Conservation (phyloP, 2,329 filamentous ascomycete species). For the Nigrospora osmanthi region DNA sequence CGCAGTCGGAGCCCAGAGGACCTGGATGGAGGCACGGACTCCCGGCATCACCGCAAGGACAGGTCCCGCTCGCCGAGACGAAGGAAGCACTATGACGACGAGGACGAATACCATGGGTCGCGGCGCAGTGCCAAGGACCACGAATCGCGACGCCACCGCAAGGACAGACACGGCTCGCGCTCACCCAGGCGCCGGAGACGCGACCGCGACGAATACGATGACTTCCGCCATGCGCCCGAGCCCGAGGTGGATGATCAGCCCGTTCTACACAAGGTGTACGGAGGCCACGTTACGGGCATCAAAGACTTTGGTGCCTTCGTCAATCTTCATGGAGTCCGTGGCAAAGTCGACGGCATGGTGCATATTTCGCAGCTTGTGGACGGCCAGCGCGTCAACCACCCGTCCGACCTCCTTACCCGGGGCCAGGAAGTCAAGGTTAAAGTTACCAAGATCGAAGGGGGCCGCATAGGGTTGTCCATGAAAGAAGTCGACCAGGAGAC, state of each 20-base stretch:
- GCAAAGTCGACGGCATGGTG: constrained; percentile 86
- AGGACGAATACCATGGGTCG: constrained; percentile 30
- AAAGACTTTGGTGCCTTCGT: constrained; percentile 97
- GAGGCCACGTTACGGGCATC: constrained; percentile 81
- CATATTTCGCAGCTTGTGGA: constrained; percentile 86
- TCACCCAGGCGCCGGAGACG: constrained; percentile 42
- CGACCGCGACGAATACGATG: constrained; percentile 32
- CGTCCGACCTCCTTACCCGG: constrained; percentile 73
- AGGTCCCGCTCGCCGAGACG: constrained; percentile 23
- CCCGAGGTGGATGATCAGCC: constrained; percentile 76
- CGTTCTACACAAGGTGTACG: constrained; percentile 78
- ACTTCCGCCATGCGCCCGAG: constrained; percentile 57
- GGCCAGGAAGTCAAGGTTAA: constrained; percentile 90
- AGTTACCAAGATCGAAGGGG: constrained; percentile 76
- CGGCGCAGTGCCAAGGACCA: constrained; percentile 38
- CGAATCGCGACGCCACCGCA: constrained; percentile 14
- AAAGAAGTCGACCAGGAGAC: constrained; percentile 92
- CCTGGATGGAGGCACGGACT: constrained; percentile 28
- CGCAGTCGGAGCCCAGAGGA: constrained; percentile 50
- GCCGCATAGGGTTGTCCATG: constrained; percentile 84
- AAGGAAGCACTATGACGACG: constrained; percentile 15
- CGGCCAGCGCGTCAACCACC: constrained; percentile 82
- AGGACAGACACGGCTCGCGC: constrained; percentile 49
- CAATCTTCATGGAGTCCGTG: constrained; percentile 77
- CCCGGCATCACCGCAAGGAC: constrained; percentile 25